A percentile compares a stretch with the other conserved stretches of the same genome.
Evolutionary conservation across 2,329 filamentous ascomycete species (phyloP).

Genomic region (Monosporascus sp.): DNA sequence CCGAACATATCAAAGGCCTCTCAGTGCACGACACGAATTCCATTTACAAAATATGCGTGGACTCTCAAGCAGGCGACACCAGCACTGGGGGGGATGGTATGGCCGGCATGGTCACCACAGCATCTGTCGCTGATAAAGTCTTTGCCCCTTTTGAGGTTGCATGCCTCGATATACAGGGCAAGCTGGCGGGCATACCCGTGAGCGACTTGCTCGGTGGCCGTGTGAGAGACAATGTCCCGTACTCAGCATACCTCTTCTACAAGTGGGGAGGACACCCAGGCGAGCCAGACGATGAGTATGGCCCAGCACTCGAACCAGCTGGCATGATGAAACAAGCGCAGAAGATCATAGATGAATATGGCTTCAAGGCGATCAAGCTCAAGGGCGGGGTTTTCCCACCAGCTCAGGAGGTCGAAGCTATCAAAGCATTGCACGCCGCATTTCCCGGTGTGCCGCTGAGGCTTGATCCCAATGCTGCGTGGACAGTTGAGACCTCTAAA

Average conservation of each 20-base stretch:
- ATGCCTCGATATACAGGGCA: conserved; percentile 36
- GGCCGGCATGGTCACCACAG: conserved; percentile 35
- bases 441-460: conserved; percentile 32
- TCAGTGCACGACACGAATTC: conserved; percentile 24
- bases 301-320: conserved; percentile 28
- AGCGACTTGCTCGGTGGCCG: conserved; percentile 34
- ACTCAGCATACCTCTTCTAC: conserved; percentile 39
- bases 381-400: conserved; percentile 37
- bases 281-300: conserved; percentile 33
- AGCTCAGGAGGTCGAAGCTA: conserved; percentile 31
- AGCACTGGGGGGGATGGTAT: conserved; percentile 23
- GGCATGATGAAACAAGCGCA: conserved; percentile 29
- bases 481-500: conserved; percentile 33
- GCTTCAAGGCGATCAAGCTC: conserved; percentile 37
- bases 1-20: conserved; percentile 23
- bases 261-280: conserved; percentile 37
- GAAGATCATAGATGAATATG: conserved; percentile 35
- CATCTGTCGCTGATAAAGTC: conserved; percentile 34
- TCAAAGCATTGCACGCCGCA: conserved; percentile 30
- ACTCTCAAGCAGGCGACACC: conserved; percentile 12
- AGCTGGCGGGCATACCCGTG: conserved; percentile 32
- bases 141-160: conserved; percentile 38
- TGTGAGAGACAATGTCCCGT: conserved; percentile 33
- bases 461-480: conserved; percentile 34
- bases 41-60: conserved; percentile 18